These are phyloP conservation scores for Stevia rebaudiana DNA, from an alignment of 140 eudicot genomes.

Conservation along the genomic window DNA sequence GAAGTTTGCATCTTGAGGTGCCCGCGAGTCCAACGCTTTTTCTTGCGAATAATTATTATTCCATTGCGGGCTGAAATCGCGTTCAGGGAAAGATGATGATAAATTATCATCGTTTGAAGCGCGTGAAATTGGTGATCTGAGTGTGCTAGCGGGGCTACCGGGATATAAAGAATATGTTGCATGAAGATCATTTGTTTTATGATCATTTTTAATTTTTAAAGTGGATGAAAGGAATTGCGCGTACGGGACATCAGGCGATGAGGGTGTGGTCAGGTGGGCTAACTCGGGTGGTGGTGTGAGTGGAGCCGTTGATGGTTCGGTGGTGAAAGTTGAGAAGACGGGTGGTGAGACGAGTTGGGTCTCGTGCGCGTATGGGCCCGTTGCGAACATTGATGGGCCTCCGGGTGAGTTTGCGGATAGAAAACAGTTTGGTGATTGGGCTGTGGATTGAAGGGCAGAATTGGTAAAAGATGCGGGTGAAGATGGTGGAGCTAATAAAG, in stretches of 20 bases:
- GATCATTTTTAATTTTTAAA: conserved; percentile 36
- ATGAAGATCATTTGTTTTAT: conserved; percentile 59
- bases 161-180: conserved; percentile 73
- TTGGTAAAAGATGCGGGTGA: conserved; percentile 92
- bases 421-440: conserved; percentile 80
- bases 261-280: conserved; percentile 89
- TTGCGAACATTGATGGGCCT: conserved; percentile 82
- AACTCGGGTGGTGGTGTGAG: conserved; percentile 94
- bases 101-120: conserved; percentile 47
- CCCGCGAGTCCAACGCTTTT: conserved; percentile 38
- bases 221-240: conserved; percentile 78
- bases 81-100: conserved; percentile 59
- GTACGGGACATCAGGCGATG: conserved; percentile 93
- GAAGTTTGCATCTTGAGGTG: conserved; percentile 79
- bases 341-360: conserved; percentile 93
- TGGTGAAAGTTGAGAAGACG: conserved; percentile 89
- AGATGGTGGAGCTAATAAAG: conserved; percentile 85
- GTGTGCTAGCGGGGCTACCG: conserved; percentile 82
- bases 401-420: conserved; percentile 82
- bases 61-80: conserved; percentile 54
- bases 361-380: conserved; percentile 92
- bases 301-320: conserved; percentile 99
- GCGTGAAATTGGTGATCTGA: conserved; percentile 65
- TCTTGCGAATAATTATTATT: conserved; percentile 43
- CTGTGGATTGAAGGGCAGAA: conserved; percentile 89